Evolutionary conservation across 192 early-diverging fungal genomes (phyloP), one percentile per base, ranked within the genome.

Genomic region (Coemansia sp.): DNA sequence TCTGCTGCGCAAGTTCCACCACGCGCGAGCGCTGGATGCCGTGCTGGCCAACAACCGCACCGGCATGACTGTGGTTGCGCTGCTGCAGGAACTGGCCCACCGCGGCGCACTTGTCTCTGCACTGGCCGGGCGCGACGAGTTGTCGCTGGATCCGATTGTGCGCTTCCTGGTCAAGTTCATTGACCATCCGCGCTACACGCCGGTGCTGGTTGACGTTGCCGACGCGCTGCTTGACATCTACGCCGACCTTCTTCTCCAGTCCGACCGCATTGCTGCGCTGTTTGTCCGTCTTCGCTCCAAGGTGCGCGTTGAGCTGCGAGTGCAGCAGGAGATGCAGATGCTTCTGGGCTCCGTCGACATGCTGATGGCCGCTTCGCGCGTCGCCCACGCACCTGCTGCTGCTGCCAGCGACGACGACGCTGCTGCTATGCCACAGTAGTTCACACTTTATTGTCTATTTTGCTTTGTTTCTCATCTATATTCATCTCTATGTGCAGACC

Each of bases 41-140:
- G 89, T 90, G 51, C 67, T 98, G 65, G 80, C 85, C 40, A 87
- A 85, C 43, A 89, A 87, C 71, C 85, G 80, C 60, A 73, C 80
- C 4, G 81, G 87, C 0, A 62, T 90, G 49, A 85, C 93, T 2
- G 86, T 93, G 2, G 87, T 92, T 21, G 87, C 90, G 62, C 64
- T 99, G 69, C 73, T 97, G 56, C 92, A 97, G 69, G 97, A 99
- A 77, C 85, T 99, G 36, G 85, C 95, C 47, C 90, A 95, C 65
- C 90, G 94, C 62, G 92, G 93, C 48, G 94, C 87, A 15, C 83
- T 99, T 26, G 83, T 71, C 47, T 71, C 77, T 8, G 95, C 97
- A 9, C 80, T 99, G 65, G 83, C 90, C 52, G 94, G 93, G 57
- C 83, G 97, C 40, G 93, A 97, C 68, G 97, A 99, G 67, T 84